Conservation (phyloP, 2,329 filamentous ascomycete species). For the Ophiostoma sp. region DNA sequence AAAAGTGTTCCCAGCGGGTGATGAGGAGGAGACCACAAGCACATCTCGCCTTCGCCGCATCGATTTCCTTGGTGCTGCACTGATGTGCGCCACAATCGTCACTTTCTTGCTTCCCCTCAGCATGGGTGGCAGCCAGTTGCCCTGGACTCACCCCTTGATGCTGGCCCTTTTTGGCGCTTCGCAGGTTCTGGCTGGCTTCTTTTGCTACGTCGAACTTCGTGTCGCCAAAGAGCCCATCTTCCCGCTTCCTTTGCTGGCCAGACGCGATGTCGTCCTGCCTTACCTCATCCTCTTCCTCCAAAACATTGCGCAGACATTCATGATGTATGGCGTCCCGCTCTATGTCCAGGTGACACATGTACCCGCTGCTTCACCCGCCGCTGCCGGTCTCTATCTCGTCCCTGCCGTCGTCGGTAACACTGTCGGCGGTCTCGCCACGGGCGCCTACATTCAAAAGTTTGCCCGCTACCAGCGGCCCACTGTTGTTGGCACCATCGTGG, state of each 20-base stretch:
- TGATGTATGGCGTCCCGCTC: conserved; percentile 51
- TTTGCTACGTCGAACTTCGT: conserved; percentile 35
- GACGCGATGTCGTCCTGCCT: conserved; percentile 43
- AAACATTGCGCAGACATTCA: conserved; percentile 32
- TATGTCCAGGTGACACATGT: conserved; percentile 53
- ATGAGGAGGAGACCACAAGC: neutral
- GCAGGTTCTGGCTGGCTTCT: neutral
- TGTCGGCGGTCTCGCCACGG: conserved; percentile 48
- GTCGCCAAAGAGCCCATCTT: conserved; percentile 44
- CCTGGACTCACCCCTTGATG: conserved; percentile 25
- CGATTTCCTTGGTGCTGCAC: conserved; percentile 24
- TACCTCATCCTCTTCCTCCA: conserved; percentile 40
- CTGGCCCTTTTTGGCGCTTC: neutral
- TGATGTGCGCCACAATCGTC: conserved; percentile 22
- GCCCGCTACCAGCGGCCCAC: conserved; percentile 47
- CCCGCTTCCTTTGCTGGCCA: conserved; percentile 43
- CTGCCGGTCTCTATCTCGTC: conserved; percentile 49
- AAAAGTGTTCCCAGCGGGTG: neutral
- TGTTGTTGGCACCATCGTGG: conserved; percentile 36
- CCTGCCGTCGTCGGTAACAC: conserved; percentile 56
- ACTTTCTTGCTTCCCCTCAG: conserved; percentile 26
- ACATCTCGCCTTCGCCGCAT: conserved; percentile 20
- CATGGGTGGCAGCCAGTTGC: conserved; percentile 24
- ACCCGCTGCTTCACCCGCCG: conserved; percentile 40
- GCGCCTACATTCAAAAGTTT: conserved; percentile 46